phyloP scores from a whole-genome alignment of 1,284 basidiomycete genomes.

The Naganishia sp. region DNA sequence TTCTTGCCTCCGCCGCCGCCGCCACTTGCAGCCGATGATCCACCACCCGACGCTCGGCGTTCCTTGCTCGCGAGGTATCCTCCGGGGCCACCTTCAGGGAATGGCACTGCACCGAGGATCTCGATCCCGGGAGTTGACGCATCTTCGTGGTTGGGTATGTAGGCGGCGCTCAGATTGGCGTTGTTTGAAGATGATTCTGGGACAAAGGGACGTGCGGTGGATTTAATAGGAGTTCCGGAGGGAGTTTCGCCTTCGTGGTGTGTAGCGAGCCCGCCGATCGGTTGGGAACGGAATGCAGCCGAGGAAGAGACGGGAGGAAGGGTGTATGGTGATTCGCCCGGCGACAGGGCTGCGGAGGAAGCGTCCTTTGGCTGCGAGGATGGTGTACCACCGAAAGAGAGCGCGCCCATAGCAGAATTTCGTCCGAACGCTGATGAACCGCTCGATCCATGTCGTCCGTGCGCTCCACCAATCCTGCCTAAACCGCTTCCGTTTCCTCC shows the following conservation, averaged over 20 bases:
- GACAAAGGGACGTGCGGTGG: not conserved
- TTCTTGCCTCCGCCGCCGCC: not conserved
- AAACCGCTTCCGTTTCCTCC: not conserved
- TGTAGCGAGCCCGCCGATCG: conserved; percentile 23
- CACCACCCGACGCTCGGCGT: conserved; percentile 8
- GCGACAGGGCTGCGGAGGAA: not conserved
- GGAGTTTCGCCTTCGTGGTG: conserved; percentile 34
- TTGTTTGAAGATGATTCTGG: not conserved
- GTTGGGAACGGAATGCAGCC: conserved; percentile 9
- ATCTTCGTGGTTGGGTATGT: conserved; percentile 26
- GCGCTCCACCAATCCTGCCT: conserved; percentile 16
- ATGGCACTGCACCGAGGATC: conserved; percentile 31
- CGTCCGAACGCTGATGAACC: conserved; percentile 38
- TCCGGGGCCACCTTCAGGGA: conserved; percentile 34
- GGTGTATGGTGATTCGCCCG: not conserved
- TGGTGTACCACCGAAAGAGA: conserved; percentile 35
- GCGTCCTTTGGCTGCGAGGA: not conserved
- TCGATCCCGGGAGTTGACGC: conserved; percentile 32
- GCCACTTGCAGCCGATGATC: conserved; percentile 5
- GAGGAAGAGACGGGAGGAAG: conserved; percentile 17
- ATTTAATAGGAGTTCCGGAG: conserved; percentile 12
- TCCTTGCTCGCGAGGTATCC: conserved; percentile 39
- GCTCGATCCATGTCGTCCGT: conserved; percentile 25
- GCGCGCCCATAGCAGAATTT: conserved; percentile 38
- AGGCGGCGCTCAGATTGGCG: not conserved